Evolutionary conservation across 352 stramenopile genomes (phyloP), one percentile per base, ranked within the genome.

Genomic region (Globisporangium viniferum): DNA sequence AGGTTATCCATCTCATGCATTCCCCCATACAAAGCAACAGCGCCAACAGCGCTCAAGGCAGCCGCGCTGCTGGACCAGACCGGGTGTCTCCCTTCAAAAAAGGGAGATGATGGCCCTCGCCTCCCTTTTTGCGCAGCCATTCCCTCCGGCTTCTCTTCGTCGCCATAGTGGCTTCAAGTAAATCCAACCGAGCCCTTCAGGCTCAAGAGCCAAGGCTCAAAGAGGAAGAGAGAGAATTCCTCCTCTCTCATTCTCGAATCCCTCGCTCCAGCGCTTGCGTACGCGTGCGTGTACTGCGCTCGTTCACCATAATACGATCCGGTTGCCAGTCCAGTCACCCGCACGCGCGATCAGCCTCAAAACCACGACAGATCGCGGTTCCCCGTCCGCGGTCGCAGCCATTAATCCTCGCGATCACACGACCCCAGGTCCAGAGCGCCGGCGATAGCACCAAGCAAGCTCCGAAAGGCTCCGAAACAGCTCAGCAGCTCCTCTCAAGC

Each of bases 11-110:
- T 64, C 59, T 64, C 59, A 51, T n/a, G 8, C 35, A 41, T 49
- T 20, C 0, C 24, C 14, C 18, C 5, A 31, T 18, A 35, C 54
- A 31, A 59, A 59, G 15, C 22, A 58, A 14, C 24, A 36, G 48
- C 31, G 31, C 31, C 31, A 33, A 33, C 4, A 33, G 31, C 2
- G 31, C 31, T 33, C 31, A 33, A 33, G 31, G 31, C 57, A 62
- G 57, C 57, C 41, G 57, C 57, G 31, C 31, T 27, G 29, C 22
- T 44, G 55, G 10, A 60, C 24, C 27, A 35, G 35, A 41, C 35
- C 7, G 24, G 29, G 36, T 51, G 35, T 35, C 62, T 54, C 48
- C 62, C 49, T 67, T 67, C 62, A 61, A 54, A 60, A 60, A 54
- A 60, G 51, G 62, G 53, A 15, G 61, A 67, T 67, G 62, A 20